Evolutionary conservation across 2,329 filamentous ascomycete genomes (phyloP).

Genomic region (Celoporthe dispersa): DNA sequence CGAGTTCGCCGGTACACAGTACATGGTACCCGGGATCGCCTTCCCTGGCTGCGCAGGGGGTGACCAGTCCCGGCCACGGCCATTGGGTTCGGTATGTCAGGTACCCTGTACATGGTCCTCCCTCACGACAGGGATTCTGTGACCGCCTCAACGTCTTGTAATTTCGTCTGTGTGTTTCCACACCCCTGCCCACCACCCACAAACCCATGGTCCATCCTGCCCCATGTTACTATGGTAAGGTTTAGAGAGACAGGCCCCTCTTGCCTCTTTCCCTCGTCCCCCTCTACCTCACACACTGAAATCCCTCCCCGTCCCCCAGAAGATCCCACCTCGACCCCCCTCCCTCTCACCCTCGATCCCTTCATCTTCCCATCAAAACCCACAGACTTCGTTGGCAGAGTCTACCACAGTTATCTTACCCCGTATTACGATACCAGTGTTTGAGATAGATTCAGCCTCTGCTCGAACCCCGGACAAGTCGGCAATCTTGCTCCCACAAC

Average conservation of each 20-base stretch:
- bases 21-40: neutral
- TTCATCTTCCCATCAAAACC: constrained; percentile 23
- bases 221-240: too few relatives aligned
- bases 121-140: constrained; percentile 10
- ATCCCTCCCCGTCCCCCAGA: constrained; percentile 18
- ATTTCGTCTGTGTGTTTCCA: constrained; percentile 28
- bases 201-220: neutral
- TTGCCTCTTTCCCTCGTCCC: constrained; percentile 27
- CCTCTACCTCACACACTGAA: constrained; percentile 24
- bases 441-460: constrained; percentile 25
- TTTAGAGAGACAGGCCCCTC: neutral
- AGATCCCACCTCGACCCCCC: constrained; percentile 18
- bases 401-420: constrained; percentile 39
- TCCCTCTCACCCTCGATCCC: constrained; percentile 28
- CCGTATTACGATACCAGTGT: constrained; percentile 31
- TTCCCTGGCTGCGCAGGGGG: neutral
- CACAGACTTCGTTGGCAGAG: constrained; percentile 63
- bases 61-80: neutral
- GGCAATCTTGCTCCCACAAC: constrained; percentile 33
- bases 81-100: neutral
- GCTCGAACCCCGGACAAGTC: constrained; percentile 34
- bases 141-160: constrained; percentile 20
- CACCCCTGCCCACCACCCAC: constrained; percentile 15
- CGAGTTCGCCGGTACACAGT: neutral
- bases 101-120: constrained; percentile 5